Evolutionary conservation across 441 rosid genomes (phyloP).

Genomic region (Pelargonium citronellum): DNA sequence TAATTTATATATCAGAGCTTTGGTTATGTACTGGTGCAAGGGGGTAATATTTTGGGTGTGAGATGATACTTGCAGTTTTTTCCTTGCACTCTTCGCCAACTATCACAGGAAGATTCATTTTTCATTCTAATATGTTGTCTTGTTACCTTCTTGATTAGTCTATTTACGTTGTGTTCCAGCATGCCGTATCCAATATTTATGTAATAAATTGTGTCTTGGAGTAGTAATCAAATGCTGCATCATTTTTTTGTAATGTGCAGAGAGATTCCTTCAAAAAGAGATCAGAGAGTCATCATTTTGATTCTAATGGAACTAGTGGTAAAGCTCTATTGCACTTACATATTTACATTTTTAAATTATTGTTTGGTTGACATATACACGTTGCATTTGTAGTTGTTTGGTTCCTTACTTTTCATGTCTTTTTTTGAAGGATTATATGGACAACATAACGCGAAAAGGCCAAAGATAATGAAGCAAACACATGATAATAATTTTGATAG

Average conservation of each 20-base stretch:
- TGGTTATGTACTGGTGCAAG: not conserved
- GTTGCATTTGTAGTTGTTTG: slow-evolving; percentile 9
- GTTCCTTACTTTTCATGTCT: slow-evolving; percentile 24
- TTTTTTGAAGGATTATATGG: slow-evolving; percentile 58
- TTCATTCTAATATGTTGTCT: not conserved
- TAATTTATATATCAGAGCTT: not conserved
- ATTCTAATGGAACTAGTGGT: slow-evolving; percentile 73
- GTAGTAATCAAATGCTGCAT: slow-evolving; percentile 14
- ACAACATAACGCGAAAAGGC: slow-evolving; percentile 70
- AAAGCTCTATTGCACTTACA: slow-evolving; percentile 21
- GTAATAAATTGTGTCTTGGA: not conserved
- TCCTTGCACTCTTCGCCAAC: no score
- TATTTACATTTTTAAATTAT: slow-evolving; percentile 16
- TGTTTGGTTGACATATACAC: not conserved
- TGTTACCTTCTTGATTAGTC: not conserved
- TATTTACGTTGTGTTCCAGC: not conserved
- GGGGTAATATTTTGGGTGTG: not conserved
- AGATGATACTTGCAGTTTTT: no score
- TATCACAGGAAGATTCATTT: not conserved
- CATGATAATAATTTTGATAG: slow-evolving; percentile 60
- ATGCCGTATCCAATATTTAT: not conserved
- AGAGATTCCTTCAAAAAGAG: slow-evolving; percentile 74
- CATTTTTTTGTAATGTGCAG: slow-evolving; percentile 37
- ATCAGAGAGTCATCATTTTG: slow-evolving; percentile 66
- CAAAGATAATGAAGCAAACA: slow-evolving; percentile 61